Percentiles rank a stretch among this genome's conserved stretches.
These are phyloP conservation scores for Candida incommunis DNA, from an alignment of 805 yeast species.

Conservation along the genomic window DNA sequence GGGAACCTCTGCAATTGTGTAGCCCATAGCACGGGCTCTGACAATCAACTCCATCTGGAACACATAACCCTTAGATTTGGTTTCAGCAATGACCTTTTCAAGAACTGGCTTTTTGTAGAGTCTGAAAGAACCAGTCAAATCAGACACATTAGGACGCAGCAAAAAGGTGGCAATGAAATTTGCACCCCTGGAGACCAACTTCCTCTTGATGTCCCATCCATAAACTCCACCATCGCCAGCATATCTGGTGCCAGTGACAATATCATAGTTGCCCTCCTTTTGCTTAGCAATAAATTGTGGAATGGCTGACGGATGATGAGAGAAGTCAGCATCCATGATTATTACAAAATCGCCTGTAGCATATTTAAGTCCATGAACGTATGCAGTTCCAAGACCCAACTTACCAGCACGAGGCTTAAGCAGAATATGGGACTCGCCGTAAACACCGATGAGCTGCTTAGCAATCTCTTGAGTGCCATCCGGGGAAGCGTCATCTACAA, in stretches of 20 bases:
- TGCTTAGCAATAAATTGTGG: slow-evolving; percentile 62
- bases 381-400: slow-evolving; percentile 69
- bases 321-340: slow-evolving; percentile 76
- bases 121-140: slow-evolving; percentile 65
- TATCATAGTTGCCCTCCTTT: slow-evolving; percentile 24
- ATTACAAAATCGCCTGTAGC: slow-evolving; percentile 63
- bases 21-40: slow-evolving; percentile 62
- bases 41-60: slow-evolving; percentile 87
- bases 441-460: slow-evolving; percentile 34
- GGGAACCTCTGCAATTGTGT: slow-evolving; percentile 64
- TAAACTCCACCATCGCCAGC: slow-evolving; percentile 73
- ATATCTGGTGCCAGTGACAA: slow-evolving; percentile 46
- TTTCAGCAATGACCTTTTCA: slow-evolving; percentile 49
- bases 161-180: slow-evolving; percentile 61
- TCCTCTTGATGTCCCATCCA: slow-evolving; percentile 75
- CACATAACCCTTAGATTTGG: slow-evolving; percentile 66
- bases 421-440: slow-evolving; percentile 34
- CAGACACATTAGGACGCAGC: slow-evolving; percentile 58
- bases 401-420: slow-evolving; percentile 64
- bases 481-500: slow-evolving; percentile 70
- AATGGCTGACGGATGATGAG: slow-evolving; percentile 62
- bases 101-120: slow-evolving; percentile 58
- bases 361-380: slow-evolving; percentile 59
- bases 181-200: slow-evolving; percentile 67
- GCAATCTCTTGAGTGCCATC: slow-evolving; percentile 73